phyloP scores from a whole-genome alignment of 2,329 filamentous ascomycete genomes.

The Aspergillus spinulosporus region DNA sequence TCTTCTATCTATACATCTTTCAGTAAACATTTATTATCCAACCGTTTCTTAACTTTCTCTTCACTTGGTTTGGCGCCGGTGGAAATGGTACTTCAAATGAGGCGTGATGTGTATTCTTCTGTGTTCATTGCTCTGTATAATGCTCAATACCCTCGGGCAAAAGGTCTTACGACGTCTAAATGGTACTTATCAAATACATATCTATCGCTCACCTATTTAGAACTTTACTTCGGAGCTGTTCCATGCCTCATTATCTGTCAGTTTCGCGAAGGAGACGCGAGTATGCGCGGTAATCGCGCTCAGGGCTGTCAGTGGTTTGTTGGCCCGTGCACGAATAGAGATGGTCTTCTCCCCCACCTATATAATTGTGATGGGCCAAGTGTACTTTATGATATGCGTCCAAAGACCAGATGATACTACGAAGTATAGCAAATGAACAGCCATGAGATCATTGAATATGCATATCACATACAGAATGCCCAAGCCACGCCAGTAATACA shows the following conservation, averaged over 20 bases:
- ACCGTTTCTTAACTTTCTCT: conserved; percentile 5
- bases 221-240: conserved; percentile 1
- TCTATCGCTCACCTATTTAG: no score
- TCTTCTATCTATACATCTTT: conserved; percentile 22
- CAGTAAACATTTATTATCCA: conserved; percentile 22
- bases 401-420: not conserved
- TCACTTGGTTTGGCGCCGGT: conserved; percentile 26
- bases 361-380: not conserved
- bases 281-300: not conserved
- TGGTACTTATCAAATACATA: not conserved
- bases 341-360: not conserved
- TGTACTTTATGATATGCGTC: not conserved
- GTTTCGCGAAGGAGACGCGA: not conserved
- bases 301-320: not conserved
- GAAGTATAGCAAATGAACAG: conserved; percentile 19
- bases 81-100: conserved; percentile 22
- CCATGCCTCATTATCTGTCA: no score
- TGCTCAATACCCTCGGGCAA: conserved; percentile 39
- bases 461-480: conserved; percentile 27
- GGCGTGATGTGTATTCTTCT: conserved; percentile 24
- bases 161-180: conserved; percentile 27
- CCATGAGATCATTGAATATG: conserved; percentile 33
- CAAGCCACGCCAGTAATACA: conserved; percentile 19
- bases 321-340: not conserved
- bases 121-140: conserved; percentile 34